Evolutionary conservation across 2,329 filamentous ascomycete species (phyloP).

Genomic region (Microsporum canis): DNA sequence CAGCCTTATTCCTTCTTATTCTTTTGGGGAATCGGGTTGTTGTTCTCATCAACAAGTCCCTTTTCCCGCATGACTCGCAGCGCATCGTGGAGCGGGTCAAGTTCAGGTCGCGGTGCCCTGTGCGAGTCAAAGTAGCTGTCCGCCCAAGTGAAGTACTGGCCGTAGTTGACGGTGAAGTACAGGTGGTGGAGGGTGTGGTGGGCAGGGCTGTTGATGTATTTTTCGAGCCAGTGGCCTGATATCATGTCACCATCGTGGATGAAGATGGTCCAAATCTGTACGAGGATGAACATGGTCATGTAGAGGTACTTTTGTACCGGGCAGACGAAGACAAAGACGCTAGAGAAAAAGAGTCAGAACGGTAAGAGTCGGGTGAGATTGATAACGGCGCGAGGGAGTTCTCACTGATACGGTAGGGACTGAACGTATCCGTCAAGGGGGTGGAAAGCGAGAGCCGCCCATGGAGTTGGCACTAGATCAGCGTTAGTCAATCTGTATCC

Average conservation of each 20-base stretch:
- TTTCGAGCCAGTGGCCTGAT: slow-evolving; percentile 57
- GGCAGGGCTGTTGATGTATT: slow-evolving; percentile 60
- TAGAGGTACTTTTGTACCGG: slow-evolving; percentile 73
- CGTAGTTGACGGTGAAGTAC: slow-evolving; percentile 72
- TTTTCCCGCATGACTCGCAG: slow-evolving; percentile 8
- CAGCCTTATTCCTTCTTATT: not conserved
- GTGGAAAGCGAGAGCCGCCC: slow-evolving; percentile 73
- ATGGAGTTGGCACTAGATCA: slow-evolving; percentile 69
- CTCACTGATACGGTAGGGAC: slow-evolving; percentile 61
- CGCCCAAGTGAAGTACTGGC: slow-evolving; percentile 60
- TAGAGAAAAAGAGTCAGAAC: not conserved
- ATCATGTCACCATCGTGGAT: slow-evolving; percentile 82
- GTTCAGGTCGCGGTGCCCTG: slow-evolving; percentile 2
- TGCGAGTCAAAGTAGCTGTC: slow-evolving; percentile 7
- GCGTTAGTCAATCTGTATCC: not conserved
- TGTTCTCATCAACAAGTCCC: slow-evolving; percentile 6
- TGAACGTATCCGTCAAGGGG: slow-evolving; percentile 71
- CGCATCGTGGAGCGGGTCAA: slow-evolving; percentile 8
- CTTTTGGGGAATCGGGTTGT: slow-evolving; percentile 3
- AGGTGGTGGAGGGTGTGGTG: slow-evolving; percentile 75
- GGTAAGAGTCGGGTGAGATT: not conserved
- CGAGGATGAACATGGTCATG: slow-evolving; percentile 64
- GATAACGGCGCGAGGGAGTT: not conserved
- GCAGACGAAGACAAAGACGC: slow-evolving; percentile 69
- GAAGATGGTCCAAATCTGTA: slow-evolving; percentile 82